Evolutionary conservation across 108 stramenopile genomes (phyloP), one percentile per base, ranked within the genome.

Genomic region (Cyclotella kingstonii): DNA sequence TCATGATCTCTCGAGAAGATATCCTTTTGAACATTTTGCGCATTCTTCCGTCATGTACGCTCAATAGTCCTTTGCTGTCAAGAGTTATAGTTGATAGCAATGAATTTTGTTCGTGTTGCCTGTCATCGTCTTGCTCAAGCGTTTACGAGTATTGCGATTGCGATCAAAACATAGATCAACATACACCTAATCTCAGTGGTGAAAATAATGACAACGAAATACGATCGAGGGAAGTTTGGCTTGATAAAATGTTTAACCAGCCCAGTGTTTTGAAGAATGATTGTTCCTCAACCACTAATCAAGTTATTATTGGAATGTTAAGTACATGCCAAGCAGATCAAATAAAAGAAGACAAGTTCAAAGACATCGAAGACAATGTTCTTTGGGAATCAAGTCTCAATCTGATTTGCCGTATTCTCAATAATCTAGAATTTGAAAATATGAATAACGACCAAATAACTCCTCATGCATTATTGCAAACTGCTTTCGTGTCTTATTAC

Each of bases 401-500:
- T 21, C 34, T 54, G 2, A 36, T 54, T 54, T 18, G 38, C 22
- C 53, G 10, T 35, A 36, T 54, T 36, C 2, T 54, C 3, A 54
- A 18, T 21, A 21, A 54, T 19, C 10, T 21, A 10, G 18, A 36
- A 18, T 14, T 18, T 14, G 18, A 35, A 21, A 54, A 15, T 17
- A 21, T 54, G 18, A 11, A 5, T 42, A 14, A 34, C 27, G 66
- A 56, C 12, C 19, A 45, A 17, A 57, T 67, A 12, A 14, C 41
- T 10, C 70, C 70, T 44, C 70, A 71, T 36, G 28, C 47, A 22
- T 40, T 71, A 0, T 35, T 71, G 12, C 38, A 25, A 61, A 57
- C 54, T 30, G 42, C 57, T 1, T 63, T 62, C 54, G 61, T 63
- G 55, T 71, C 61, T 12, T 71, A 71, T 42, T 63, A 71, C 35